A percentile compares a stretch with the other conserved stretches of the same genome.
phyloP scores from a whole-genome alignment of 2,329 filamentous ascomycete genomes.

The Fusarium globosum region DNA sequence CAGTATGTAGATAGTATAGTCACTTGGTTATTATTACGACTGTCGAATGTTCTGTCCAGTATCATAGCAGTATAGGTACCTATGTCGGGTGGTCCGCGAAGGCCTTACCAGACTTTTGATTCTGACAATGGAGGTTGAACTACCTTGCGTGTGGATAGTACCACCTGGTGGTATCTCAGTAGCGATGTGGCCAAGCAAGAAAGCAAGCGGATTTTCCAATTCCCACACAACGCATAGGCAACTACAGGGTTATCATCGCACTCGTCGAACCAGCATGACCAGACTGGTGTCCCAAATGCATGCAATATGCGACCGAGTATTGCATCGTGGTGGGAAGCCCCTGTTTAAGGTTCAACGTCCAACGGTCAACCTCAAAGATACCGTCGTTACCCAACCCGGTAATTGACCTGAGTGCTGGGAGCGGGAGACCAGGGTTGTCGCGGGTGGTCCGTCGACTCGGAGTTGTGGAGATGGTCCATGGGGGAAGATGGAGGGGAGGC shows the following conservation, averaged over 20 bases:
- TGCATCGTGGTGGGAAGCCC: conserved; percentile 17
- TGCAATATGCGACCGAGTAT: not conserved
- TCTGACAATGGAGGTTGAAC: not conserved
- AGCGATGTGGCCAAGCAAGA: not conserved
- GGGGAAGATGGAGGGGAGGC: conserved; percentile 15
- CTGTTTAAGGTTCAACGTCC: conserved; percentile 33
- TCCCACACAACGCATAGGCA: no score
- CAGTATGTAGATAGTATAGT: not conserved
- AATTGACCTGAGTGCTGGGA: conserved; percentile 39
- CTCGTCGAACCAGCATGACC: not conserved
- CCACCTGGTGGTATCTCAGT: no score
- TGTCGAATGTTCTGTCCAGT: not conserved
- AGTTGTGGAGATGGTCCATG: conserved; percentile 40
- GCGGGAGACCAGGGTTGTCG: conserved; percentile 46
- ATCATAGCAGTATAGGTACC: no score
- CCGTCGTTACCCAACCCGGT: conserved; percentile 26
- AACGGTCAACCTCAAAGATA: conserved; percentile 38
- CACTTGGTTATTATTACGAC: not conserved
- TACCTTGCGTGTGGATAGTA: not conserved
- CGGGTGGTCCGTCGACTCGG: conserved; percentile 41
- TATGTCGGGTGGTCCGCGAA: not conserved
- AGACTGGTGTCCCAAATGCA: not conserved
- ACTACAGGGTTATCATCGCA: not conserved
- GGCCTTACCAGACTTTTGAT: not conserved
- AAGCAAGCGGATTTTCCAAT: not conserved